A percentile compares a stretch with the other conserved stretches of the same genome.
Evolutionary conservation across 2,329 filamentous ascomycete species (phyloP).

Genomic region (Aspergillus aculeatinus): DNA sequence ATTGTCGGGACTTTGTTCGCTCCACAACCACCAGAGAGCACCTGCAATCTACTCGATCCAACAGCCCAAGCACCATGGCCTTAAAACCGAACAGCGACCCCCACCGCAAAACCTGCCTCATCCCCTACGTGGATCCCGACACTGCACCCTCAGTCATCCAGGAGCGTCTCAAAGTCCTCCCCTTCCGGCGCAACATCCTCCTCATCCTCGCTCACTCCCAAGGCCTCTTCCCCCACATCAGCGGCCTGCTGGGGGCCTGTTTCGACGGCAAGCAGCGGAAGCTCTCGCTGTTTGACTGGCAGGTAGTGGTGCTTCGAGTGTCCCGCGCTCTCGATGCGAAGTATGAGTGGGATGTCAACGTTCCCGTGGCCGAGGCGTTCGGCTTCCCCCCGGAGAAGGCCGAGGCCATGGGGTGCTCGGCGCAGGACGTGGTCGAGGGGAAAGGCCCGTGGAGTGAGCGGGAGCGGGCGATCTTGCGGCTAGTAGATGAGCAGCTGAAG

Average conservation of each 20-base stretch:
- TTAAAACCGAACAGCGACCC: background rate
- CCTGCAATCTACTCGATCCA: too few species aligned
- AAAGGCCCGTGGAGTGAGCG: slow-evolving; percentile 2
- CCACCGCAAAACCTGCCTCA: slow-evolving; percentile 5
- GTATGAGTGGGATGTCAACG: slow-evolving; percentile 13
- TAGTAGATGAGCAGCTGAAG: slow-evolving; percentile 13
- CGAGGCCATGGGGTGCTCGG: slow-evolving; percentile 2
- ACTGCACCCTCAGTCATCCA: slow-evolving; percentile 5
- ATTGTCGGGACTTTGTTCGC: too few species aligned
- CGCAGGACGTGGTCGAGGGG: background rate
- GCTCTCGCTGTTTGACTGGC: slow-evolving; percentile 12
- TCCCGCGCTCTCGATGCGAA: slow-evolving; percentile 5
- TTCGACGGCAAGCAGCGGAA: slow-evolving; percentile 12
- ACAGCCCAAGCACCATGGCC: too few species aligned
- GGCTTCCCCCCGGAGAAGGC: slow-evolving; percentile 12
- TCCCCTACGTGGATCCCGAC: slow-evolving; percentile 9
- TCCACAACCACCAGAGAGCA: too few species aligned
- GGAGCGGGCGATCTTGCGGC: slow-evolving; percentile 6
- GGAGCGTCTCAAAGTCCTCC: background rate
- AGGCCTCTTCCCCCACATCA: slow-evolving; percentile 10
- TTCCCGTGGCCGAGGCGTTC: slow-evolving; percentile 7
- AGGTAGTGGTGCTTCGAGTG: slow-evolving; percentile 14
- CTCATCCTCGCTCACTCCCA: slow-evolving; percentile 5
- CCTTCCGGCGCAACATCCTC: slow-evolving; percentile 14
- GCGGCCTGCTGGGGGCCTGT: slow-evolving; percentile 8